Conservation (phyloP, 2,329 filamentous ascomycete genomes). For the Gremmenia infestans region DNA sequence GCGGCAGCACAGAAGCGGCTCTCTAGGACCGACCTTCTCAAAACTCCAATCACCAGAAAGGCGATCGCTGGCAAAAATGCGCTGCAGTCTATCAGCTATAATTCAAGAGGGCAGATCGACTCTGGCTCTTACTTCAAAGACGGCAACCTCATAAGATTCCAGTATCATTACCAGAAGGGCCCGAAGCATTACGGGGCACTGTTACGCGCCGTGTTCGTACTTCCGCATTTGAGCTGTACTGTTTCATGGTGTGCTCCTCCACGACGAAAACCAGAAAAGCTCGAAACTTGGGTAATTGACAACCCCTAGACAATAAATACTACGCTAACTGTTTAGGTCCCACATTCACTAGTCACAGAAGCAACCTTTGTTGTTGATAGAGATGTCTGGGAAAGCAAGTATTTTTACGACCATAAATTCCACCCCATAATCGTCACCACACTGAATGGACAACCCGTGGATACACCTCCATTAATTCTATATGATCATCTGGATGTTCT, state of each 20-base stretch:
- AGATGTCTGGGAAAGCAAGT: conserved; percentile 46
- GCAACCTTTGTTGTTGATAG: conserved; percentile 48
- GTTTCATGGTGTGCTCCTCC: conserved; percentile 49
- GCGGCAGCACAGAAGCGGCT: conserved; percentile 24
- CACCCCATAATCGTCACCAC: conserved; percentile 41
- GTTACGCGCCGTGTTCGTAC: conserved; percentile 46
- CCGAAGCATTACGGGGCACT: conserved; percentile 48
- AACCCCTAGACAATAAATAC: not conserved
- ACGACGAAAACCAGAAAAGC: conserved; percentile 38
- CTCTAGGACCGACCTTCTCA: conserved; percentile 8
- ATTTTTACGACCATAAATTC: conserved; percentile 42
- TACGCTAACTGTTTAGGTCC: conserved; percentile 39
- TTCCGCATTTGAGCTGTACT: conserved; percentile 46
- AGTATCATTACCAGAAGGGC: conserved; percentile 49
- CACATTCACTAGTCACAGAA: conserved; percentile 48
- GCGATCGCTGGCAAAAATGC: conserved; percentile 41
- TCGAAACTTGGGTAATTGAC: conserved; percentile 39
- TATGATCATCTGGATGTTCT: conserved; percentile 39
- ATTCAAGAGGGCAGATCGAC: conserved; percentile 46
- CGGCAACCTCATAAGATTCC: conserved; percentile 47
- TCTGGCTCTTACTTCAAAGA: conserved; percentile 49
- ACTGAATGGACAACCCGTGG: conserved; percentile 43
- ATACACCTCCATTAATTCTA: conserved; percentile 48
- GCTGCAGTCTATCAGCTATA: conserved; percentile 42
- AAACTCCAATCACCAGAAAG: conserved; percentile 39